Percentiles rank a stretch among this genome's conserved stretches.
Conservation (phyloP, 2,329 filamentous ascomycete genomes). For the Amauroascus niger region DNA sequence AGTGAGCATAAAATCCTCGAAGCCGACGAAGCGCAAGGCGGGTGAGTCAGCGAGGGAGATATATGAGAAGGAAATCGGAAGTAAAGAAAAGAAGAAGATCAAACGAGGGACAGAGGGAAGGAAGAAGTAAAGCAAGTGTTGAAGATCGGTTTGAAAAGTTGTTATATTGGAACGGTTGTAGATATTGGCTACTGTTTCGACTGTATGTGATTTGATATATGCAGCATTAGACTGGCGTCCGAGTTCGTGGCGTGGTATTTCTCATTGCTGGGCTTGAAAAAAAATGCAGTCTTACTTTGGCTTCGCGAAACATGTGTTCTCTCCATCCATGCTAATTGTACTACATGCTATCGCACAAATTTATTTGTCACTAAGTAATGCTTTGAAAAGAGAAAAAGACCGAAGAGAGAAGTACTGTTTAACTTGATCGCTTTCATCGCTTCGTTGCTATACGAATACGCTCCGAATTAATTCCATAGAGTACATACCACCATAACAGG, state of each 20-base stretch:
- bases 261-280: neutral
- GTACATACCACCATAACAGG: neutral
- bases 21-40: conserved; percentile 63
- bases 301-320: no score
- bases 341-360: no score
- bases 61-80: conserved; percentile 36
- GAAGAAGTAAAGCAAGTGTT: conserved; percentile 17
- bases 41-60: conserved; percentile 45
- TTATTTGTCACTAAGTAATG: no score
- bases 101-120: conserved; percentile 37
- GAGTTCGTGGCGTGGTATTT: neutral
- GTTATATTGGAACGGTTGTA: neutral
- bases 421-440: neutral
- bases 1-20: conserved; percentile 73
- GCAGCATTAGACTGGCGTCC: conserved; percentile 7
- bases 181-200: neutral
- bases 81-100: conserved; percentile 37
- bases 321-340: no score
- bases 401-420: neutral
- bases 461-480: neutral
- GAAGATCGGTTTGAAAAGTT: neutral
- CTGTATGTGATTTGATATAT: neutral
- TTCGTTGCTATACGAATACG: neutral
- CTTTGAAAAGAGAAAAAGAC: neutral
- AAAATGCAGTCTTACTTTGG: neutral